phyloP scores from a whole-genome alignment of 805 yeast species.

The Priceomyces haplophilus region DNA sequence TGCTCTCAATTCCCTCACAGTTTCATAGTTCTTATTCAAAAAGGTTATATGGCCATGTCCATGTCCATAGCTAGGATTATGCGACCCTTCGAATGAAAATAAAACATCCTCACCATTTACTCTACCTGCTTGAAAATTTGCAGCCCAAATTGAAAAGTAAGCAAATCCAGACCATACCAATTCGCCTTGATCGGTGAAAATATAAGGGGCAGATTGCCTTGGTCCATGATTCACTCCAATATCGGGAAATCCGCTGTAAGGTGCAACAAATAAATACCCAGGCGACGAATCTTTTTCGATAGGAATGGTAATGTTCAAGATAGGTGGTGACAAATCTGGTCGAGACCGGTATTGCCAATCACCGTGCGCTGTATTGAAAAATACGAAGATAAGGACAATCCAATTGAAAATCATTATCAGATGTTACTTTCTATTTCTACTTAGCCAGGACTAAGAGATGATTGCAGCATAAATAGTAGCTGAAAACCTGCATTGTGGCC shows the following conservation, averaged over 20 bases:
- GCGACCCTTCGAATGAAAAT: conserved; percentile 35
- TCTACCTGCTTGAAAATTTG: conserved; percentile 28
- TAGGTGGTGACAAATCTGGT: conserved; percentile 34
- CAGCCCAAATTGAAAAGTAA: conserved; percentile 28
- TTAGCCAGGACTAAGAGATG: neutral
- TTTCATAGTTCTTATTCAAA: conserved; percentile 25
- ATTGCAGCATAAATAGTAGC: neutral
- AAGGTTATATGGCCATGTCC: conserved; percentile 32
- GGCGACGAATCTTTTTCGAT: conserved; percentile 19
- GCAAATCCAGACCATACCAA: conserved; percentile 37
- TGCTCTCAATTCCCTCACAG: conserved; percentile 30
- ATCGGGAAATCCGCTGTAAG: conserved; percentile 23
- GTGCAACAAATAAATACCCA: conserved; percentile 33
- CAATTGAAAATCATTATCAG: neutral
- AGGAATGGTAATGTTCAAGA: conserved; percentile 28
- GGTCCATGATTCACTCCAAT: conserved; percentile 19
- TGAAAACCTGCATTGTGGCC: neutral
- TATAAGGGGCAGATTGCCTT: conserved; percentile 31
- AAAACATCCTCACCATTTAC: conserved; percentile 23
- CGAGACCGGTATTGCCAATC: conserved; percentile 33
- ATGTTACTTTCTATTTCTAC: neutral
- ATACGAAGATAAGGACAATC: neutral
- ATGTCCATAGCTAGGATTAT: conserved; percentile 24
- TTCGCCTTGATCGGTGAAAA: conserved; percentile 32
- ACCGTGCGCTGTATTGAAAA: conserved; percentile 13